Evolutionary conservation across 345 rosid species (phyloP).

Genomic region (Populus alba): DNA sequence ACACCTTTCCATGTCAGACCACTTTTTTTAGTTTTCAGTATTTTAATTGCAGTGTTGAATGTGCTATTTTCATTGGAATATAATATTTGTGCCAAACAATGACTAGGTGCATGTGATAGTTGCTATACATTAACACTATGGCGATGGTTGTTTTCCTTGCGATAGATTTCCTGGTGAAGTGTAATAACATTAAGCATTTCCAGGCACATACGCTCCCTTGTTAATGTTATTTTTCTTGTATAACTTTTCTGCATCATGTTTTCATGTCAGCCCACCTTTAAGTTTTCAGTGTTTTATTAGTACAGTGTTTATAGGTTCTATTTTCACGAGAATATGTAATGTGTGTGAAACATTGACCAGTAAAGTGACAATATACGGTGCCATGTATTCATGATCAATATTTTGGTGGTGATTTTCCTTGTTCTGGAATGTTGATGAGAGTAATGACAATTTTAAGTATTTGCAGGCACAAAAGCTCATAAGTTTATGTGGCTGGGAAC

Average conservation of each 20-base stretch:
- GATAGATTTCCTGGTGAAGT: background rate
- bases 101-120: background rate
- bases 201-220: background rate
- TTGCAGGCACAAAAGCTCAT: constrained; percentile 74
- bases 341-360: background rate
- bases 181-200: background rate
- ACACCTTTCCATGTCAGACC: background rate
- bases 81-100: background rate
- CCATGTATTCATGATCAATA: background rate
- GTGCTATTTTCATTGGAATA: background rate
- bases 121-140: background rate
- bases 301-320: background rate
- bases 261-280: background rate
- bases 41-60: too few species aligned
- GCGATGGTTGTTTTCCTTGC: background rate
- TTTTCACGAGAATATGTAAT: background rate
- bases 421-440: constrained; percentile 12
- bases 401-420: constrained; percentile 6
- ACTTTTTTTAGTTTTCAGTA: too few species aligned
- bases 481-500: constrained; percentile 96
- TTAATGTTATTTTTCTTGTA: background rate
- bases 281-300: background rate
- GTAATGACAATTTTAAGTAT: constrained; percentile 15
- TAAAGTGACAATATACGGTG: background rate
- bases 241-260: background rate